Evolutionary conservation across 208 protist species (phyloP).

Genomic region (Acanthamoeba rhysodes): DNA sequence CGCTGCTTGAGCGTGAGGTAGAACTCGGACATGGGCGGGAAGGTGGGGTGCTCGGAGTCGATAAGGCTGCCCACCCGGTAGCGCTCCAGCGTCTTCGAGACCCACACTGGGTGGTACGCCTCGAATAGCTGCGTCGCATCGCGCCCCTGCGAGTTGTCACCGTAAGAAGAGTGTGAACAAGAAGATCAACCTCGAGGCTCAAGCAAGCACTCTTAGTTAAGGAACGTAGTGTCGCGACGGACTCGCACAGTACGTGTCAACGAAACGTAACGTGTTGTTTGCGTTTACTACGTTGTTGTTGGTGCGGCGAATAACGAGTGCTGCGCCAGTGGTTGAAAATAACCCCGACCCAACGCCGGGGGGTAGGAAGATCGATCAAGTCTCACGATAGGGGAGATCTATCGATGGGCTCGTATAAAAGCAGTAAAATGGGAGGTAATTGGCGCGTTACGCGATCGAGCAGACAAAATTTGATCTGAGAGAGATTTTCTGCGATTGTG

Average conservation of each 20-base stretch:
- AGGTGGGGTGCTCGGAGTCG: conserved; percentile 52
- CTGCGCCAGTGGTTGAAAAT: neutral
- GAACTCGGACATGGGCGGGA: conserved; percentile 71
- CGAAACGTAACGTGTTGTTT: neutral
- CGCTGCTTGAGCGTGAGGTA: conserved; percentile 72
- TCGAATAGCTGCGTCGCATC: conserved; percentile 75
- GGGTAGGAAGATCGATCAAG: no score
- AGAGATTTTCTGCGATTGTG: neutral
- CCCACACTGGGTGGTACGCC: conserved; percentile 60
- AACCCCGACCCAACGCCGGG: neutral
- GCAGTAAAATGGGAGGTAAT: no score
- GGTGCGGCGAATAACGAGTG: neutral
- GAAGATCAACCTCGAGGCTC: neutral
- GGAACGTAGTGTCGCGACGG: no score
- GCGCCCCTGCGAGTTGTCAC: neutral
- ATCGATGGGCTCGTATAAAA: no score
- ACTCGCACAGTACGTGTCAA: neutral
- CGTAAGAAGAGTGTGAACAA: neutral
- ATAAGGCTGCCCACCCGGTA: conserved; percentile 52
- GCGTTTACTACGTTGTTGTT: neutral
- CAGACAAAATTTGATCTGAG: neutral
- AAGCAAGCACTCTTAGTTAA: neutral
- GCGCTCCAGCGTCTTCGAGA: conserved; percentile 70
- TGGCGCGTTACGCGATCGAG: no score
- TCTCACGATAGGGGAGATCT: no score